Evolutionary conservation across 1,139 yeast species (phyloP), one percentile per base, ranked within the genome.

Genomic region (Pichia cactophila): DNA sequence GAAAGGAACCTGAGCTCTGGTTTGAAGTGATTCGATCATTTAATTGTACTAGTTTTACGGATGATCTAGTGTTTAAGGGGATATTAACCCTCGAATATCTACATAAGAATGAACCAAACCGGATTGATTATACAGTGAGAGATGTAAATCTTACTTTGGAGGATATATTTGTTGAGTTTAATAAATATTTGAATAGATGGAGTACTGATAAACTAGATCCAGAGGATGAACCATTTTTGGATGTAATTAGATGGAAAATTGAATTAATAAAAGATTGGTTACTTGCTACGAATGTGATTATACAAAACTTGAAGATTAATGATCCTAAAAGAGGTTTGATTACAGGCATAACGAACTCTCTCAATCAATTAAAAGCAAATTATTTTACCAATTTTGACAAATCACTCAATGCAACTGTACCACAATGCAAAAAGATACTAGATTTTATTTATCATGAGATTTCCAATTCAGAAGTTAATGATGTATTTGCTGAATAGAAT

Each of bases 11-110:
- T 12, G 41, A 44, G 2, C 46, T 59, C 14, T 46, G 56, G 33
- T 56, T 50, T 44, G 50, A 58, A 17, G 45, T 12, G 3, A 31
- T 31, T 12, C 35, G 35, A 14, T 31, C 35, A 31, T 31, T 31
- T 31, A 12, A 14, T 14, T 10, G 35, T 14, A 31, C 35, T 31
- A 31, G 16, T 12, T 31, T 10, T 31, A 11, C 16, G n/a, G 43
- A 47, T 23, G 44, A 43, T 12, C 36, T 51, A 17, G 52, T 36
- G 5, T 44, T 51, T 23, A 45, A 54, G 40, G 41, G 49, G 11
- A 53, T 52, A 50, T 33, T 60, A 17, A 48, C 55, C 26, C 16
- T 57, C 11, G 42, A 44, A 14, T 57, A 47, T 44, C 26, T 59
- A 2, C 11, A 49, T 20, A 43, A 43, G 7, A 51, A 43, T 20